Percentiles rank a stretch among this genome's conserved stretches.
Evolutionary conservation across 1,284 basidiomycete species (phyloP).

Genomic region (Dichomitus squalens): DNA sequence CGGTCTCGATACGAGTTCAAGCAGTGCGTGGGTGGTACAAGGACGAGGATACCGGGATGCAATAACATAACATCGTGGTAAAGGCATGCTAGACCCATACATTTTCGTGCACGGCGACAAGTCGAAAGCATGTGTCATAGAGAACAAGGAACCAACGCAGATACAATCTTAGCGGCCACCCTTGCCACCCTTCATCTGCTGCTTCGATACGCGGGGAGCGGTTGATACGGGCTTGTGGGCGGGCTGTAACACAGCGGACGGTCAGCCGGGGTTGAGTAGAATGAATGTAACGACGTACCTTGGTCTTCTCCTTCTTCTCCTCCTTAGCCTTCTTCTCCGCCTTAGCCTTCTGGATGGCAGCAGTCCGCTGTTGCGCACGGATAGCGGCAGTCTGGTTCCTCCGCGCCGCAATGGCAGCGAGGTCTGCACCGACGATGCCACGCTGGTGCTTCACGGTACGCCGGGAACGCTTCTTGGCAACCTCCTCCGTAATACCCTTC

Average conservation of each 20-base stretch:
- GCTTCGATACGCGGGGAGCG: slow-evolving; percentile 90
- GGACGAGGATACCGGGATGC: slow-evolving; percentile 6
- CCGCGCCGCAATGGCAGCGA: slow-evolving; percentile 88
- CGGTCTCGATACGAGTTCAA: too few species aligned
- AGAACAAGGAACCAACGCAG: slow-evolving; percentile 18
- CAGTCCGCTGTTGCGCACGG: slow-evolving; percentile 79
- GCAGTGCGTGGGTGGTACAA: not conserved
- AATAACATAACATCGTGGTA: slow-evolving; percentile 18
- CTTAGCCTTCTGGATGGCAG: slow-evolving; percentile 92
- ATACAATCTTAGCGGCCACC: slow-evolving; percentile 55
- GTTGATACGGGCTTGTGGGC: slow-evolving; percentile 49
- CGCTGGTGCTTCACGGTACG: slow-evolving; percentile 98
- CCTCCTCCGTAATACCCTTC: slow-evolving; percentile 99
- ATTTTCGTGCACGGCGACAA: slow-evolving; percentile 29
- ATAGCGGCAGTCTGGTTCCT: slow-evolving; percentile 91
- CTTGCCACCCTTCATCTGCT: slow-evolving; percentile 93
- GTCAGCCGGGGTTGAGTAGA: not conserved
- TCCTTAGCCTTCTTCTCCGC: slow-evolving; percentile 96
- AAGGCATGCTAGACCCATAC: slow-evolving; percentile 34
- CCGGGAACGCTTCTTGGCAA: slow-evolving; percentile 98
- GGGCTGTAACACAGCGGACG: slow-evolving; percentile 4
- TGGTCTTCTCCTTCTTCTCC: slow-evolving; percentile 82
- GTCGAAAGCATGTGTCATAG: slow-evolving; percentile 30
- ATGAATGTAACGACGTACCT: slow-evolving; percentile 51
- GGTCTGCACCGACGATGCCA: slow-evolving; percentile 96